Percentiles rank a stretch among this genome's conserved stretches.
phyloP scores from a whole-genome alignment of 176 grass and related monocot species.

The Avena atlantica region DNA sequence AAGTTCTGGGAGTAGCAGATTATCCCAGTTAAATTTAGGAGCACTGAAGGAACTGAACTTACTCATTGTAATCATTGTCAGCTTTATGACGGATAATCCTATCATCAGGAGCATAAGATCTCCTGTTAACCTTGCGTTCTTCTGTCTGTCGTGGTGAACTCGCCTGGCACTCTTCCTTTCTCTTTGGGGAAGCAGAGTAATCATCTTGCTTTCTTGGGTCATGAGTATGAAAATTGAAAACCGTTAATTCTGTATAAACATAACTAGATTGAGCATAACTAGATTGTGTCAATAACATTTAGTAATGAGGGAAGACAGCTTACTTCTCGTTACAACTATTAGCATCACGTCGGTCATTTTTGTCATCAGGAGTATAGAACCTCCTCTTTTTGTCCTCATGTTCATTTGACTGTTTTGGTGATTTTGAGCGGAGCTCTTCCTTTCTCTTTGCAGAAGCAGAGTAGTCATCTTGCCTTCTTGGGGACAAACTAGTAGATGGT shows the following conservation, averaged over 20 bases:
- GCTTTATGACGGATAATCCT: not conserved
- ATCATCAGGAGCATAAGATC: conserved; percentile 9
- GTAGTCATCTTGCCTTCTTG: conserved; percentile 26
- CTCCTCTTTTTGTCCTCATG: conserved; percentile 2
- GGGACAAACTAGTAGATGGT: not conserved
- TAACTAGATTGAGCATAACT: conserved; percentile 14
- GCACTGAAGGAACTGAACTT: conserved; percentile 5
- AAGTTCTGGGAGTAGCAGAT: conserved; percentile 1
- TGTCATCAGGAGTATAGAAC: conserved; percentile 8
- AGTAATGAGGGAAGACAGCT: not conserved
- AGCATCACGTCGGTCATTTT: not conserved
- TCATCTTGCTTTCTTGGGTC: conserved; percentile 23
- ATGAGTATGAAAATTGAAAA: conserved; percentile 25
- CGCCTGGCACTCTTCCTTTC: not conserved
- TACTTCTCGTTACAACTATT: conserved; percentile 4
- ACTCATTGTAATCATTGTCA: conserved; percentile 20
- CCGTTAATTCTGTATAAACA: not conserved
- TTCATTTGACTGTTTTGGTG: conserved; percentile 12
- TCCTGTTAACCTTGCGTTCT: not conserved
- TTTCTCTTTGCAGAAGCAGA: conserved; percentile 25
- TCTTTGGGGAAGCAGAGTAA: conserved; percentile 2
- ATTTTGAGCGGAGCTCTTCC: not conserved
- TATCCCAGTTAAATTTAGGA: conserved; percentile 10
- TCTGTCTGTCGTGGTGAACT: not conserved
- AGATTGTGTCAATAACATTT: conserved; percentile 10